phyloP scores from a whole-genome alignment of 371 early-diverging fungal species.

The Circinella umbellata region DNA sequence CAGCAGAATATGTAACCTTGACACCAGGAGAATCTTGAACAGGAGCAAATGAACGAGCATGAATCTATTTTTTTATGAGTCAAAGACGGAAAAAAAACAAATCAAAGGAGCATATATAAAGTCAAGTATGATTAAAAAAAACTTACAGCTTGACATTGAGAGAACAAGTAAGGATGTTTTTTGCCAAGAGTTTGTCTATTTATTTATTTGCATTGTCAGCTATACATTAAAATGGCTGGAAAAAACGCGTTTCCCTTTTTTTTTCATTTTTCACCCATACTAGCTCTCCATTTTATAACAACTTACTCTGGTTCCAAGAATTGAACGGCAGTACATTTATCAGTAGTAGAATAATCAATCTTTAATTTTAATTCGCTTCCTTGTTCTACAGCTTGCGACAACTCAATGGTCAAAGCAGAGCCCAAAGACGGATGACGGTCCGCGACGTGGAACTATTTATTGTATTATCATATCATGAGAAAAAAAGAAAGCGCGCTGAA shows the following conservation, averaged over 20 bases:
- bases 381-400: conserved; percentile 51
- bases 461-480: too few species aligned
- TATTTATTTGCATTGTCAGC: background rate
- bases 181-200: conserved; percentile 91
- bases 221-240: background rate
- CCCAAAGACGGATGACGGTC: conserved; percentile 74
- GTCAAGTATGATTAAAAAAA: too few species aligned
- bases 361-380: conserved; percentile 57
- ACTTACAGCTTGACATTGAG: conserved; percentile 89
- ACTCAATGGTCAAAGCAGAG: conserved; percentile 70
- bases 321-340: conserved; percentile 86
- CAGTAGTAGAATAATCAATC: conserved; percentile 84
- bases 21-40: conserved; percentile 94
- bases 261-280: background rate
- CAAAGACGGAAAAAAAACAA: background rate
- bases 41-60: conserved; percentile 92
- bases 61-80: conserved; percentile 60
- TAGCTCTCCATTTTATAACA: background rate
- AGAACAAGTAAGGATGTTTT: conserved; percentile 92
- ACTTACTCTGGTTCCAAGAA: conserved; percentile 85
- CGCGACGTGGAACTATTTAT: conserved; percentile 55
- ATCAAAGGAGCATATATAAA: too few species aligned
- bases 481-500: too few species aligned
- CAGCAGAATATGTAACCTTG: conserved; percentile 90
- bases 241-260: background rate